Evolutionary conservation across 129 eudicot species (phyloP).

Genomic region (Mikania micrantha): DNA sequence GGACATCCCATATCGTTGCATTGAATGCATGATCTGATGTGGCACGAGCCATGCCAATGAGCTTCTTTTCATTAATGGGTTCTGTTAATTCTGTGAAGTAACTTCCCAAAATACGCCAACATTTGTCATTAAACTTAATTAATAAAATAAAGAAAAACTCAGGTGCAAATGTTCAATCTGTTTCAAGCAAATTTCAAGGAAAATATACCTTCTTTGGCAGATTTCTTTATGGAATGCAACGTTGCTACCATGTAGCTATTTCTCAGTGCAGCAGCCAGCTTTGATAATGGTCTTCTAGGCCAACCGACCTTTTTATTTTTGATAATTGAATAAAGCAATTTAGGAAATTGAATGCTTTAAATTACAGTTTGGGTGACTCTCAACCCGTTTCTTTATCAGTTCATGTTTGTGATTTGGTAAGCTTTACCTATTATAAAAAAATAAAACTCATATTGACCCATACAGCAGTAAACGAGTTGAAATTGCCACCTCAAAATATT

Average conservation of each 20-base stretch:
- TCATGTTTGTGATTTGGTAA: not conserved
- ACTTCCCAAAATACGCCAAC: constrained; percentile 71
- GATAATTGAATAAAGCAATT: not conserved
- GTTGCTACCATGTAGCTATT: constrained; percentile 98
- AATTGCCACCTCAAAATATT: not conserved
- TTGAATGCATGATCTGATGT: constrained; percentile 97
- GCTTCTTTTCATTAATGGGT: constrained; percentile 51
- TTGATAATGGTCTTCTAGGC: constrained; percentile 94
- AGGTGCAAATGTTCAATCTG: constrained; percentile 1
- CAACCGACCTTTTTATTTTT: constrained; percentile 66
- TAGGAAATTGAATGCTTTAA: not conserved
- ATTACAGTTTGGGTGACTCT: not conserved
- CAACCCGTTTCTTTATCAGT: not conserved
- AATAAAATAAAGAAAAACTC: not conserved
- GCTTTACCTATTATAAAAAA: not conserved
- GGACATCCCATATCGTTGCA: constrained; percentile 99
- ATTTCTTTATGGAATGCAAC: constrained; percentile 58
- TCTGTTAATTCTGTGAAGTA: constrained; percentile 85
- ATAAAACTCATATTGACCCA: not conserved
- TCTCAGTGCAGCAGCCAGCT: constrained; percentile 83
- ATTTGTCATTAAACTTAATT: constrained; percentile 36
- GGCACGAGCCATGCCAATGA: constrained; percentile 98
- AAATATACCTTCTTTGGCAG: constrained; percentile 68
- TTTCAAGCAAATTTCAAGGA: constrained; percentile 7
- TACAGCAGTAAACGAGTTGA: not conserved